phyloP scores from a whole-genome alignment of 1,284 basidiomycete genomes.

The Lentinus polychrous region DNA sequence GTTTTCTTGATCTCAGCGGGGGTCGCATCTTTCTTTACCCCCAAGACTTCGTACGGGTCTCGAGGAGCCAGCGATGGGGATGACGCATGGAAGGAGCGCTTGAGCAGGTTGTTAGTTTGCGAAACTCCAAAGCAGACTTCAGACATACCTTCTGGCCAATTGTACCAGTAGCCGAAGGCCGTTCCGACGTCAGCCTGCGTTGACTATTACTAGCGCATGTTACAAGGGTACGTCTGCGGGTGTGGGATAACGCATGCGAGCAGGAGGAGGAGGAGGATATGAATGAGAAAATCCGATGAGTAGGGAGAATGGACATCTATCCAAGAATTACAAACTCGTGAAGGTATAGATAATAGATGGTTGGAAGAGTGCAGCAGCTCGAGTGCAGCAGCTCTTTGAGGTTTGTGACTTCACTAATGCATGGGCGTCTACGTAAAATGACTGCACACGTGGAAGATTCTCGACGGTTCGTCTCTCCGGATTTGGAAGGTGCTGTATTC shows the following conservation, averaged over 20 bases:
- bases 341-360: not conserved
- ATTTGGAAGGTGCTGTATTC: not conserved
- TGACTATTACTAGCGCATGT: constrained; percentile 16
- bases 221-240: constrained; percentile 34
- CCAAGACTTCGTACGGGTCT: constrained; percentile 89
- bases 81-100: constrained; percentile 78
- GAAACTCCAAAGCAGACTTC: not conserved
- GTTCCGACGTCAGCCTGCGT: not conserved
- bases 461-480: not conserved
- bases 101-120: not conserved
- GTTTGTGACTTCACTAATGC: too few species aligned
- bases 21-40: constrained; percentile 81
- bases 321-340: constrained; percentile 2
- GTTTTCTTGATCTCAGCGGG: constrained; percentile 92
- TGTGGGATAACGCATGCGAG: constrained; percentile 29
- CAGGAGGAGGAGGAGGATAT: constrained; percentile 51
- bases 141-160: constrained; percentile 9
- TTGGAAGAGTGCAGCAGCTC: too few species aligned
- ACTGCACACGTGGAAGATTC: not conserved
- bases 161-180: not conserved
- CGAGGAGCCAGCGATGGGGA: constrained; percentile 54
- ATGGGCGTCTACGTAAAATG: too few species aligned
- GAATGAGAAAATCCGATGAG: constrained; percentile 49
- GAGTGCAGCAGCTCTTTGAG: too few species aligned
- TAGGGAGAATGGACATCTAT: constrained; percentile 37